Evolutionary conservation across 257 asterid species (phyloP).

Genomic region (Jaltomata sinuosa): DNA sequence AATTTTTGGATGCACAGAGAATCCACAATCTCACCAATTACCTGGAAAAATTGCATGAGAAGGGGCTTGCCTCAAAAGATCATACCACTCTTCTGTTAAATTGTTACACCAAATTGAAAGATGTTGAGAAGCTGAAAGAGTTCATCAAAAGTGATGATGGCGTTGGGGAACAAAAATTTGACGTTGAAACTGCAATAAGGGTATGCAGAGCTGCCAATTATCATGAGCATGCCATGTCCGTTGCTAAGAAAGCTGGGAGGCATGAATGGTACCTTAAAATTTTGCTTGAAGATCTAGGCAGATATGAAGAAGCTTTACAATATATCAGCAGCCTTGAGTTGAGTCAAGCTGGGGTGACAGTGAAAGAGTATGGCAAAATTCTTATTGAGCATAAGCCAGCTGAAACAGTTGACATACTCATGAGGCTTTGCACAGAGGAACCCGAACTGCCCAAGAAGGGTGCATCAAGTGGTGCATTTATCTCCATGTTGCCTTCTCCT

Average conservation of each 20-base stretch:
- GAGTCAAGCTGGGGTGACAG: conserved; percentile 93
- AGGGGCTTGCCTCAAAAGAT: conserved; percentile 89
- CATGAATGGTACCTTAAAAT: conserved; percentile 96
- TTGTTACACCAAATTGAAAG: conserved; percentile 93
- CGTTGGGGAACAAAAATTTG: conserved; percentile 73
- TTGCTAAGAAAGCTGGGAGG: conserved; percentile 90
- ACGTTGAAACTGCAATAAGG: conserved; percentile 92
- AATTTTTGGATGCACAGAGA: conserved; percentile 95
- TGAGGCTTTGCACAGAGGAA: conserved; percentile 94
- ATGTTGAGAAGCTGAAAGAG: conserved; percentile 76
- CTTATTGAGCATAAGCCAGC: conserved; percentile 85
- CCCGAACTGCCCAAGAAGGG: conserved; percentile 47
- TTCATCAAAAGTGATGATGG: conserved; percentile 87
- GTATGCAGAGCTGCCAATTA: conserved; percentile 96
- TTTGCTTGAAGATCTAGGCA: conserved; percentile 85
- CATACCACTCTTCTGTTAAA: conserved; percentile 92
- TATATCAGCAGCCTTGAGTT: conserved; percentile 86
- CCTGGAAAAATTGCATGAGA: conserved; percentile 93
- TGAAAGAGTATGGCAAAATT: conserved; percentile 89
- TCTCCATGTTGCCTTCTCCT: conserved; percentile 96
- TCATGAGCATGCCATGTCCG: conserved; percentile 98
- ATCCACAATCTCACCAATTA: conserved; percentile 85
- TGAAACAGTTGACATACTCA: conserved; percentile 72
- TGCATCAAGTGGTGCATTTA: conserved; percentile 39
- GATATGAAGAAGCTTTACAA: conserved; percentile 86